Evolutionary conservation across 1,284 basidiomycete genomes (phyloP), one percentile per base, ranked within the genome.

Genomic region (Schizophyllum commune): DNA sequence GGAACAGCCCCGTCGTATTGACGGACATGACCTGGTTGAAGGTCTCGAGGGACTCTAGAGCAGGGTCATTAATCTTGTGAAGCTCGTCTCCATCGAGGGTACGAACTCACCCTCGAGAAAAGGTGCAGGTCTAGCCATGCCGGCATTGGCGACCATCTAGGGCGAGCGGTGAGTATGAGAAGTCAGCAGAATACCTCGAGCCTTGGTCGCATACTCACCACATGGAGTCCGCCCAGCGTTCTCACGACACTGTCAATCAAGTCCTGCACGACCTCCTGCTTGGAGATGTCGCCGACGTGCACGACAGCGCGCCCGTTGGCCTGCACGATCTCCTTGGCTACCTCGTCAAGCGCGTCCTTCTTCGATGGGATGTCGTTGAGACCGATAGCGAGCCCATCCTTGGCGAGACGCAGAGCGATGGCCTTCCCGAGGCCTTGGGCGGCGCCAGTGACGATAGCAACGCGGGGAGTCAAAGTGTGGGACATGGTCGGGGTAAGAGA

Each of bases 101-200:
- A 56, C 0, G 57, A 7, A 33, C 56, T 39, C 54, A 61, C 67
- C 63, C 51, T 68, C 63, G 11, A 66, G 54, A 56, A 68, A 57
- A 15, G 64, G 22, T 51, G 60, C 63, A 19, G 60, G 59, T 32
- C 61, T 58, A 7, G 57, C 52, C 17, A 69, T 58, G 0, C 69
- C 69, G 5, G 70, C 69, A 59, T 72, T 72, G 19, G 70, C 70
- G 20, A 71, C 64, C 68, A 70, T 70, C 69, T 70, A 52, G 57
- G 32, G 7, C n/a, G 17, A n/a, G 17, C 22, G 17, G 20, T 61
- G 22, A 51, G 56, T 55, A 20, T 55, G 19, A n/a, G 17, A 21
- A 32, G 55, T 9, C 27, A 27, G 22, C 20, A 20, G 11, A 59
- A 13, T 4, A 4, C 53, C 9, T 47, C 3, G 2, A 47, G 3